phyloP scores from a whole-genome alignment of 1,284 basidiomycete species.

The Cutaneotrichosporon arboriforme region DNA sequence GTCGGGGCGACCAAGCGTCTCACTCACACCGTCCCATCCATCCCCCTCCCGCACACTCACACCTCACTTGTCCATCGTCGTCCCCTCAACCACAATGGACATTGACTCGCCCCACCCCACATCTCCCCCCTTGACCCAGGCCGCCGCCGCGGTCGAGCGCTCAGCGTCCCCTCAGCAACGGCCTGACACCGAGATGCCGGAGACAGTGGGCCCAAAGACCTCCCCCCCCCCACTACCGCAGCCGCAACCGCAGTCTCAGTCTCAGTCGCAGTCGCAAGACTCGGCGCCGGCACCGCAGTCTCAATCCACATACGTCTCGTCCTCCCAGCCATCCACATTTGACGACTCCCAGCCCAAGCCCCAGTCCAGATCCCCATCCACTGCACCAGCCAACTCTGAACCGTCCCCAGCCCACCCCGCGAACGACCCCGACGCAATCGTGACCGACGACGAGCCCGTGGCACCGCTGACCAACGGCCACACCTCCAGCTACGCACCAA shows the following conservation, averaged over 20 bases:
- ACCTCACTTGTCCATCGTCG: neutral
- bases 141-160: too few relatives aligned
- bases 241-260: neutral
- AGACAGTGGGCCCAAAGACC: too few relatives aligned
- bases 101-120: slow-evolving; percentile 13
- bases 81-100: slow-evolving; percentile 9
- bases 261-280: neutral
- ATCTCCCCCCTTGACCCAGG: slow-evolving; percentile 9
- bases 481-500: neutral
- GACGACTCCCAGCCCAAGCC: neutral
- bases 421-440: neutral
- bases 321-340: neutral
- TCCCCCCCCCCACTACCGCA: neutral
- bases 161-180: neutral
- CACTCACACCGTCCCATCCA: neutral
- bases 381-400: neutral
- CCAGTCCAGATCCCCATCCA: neutral
- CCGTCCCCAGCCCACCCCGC: neutral
- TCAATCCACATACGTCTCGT: neutral
- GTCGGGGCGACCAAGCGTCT: neutral
- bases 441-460: neutral
- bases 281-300: neutral
- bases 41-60: neutral
- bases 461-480: neutral
- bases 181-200: too few relatives aligned